Conservation (phyloP, 2,329 filamentous ascomycete genomes). For the Apiospora sp. region DNA sequence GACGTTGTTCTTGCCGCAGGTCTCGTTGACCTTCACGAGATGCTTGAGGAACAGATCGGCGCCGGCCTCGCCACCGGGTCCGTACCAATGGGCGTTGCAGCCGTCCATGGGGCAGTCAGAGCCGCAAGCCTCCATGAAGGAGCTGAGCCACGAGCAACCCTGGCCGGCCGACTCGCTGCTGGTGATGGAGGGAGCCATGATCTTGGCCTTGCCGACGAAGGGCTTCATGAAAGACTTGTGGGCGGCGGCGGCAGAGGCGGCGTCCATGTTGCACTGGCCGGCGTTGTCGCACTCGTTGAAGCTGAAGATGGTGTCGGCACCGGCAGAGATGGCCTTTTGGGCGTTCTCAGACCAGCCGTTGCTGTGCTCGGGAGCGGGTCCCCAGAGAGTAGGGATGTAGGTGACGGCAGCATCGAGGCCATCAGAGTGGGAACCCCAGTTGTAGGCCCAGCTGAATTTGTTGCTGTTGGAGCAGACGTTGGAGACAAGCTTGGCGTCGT, state of each 20-base stretch:
- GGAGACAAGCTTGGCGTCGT: constrained; percentile 40
- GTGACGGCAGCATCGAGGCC: constrained; percentile 53
- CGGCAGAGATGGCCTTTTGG: constrained; percentile 58
- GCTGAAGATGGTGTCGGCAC: constrained; percentile 65
- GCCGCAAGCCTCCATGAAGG: constrained; percentile 61
- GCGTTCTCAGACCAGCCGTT: constrained; percentile 59
- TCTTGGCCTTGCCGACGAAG: constrained; percentile 59
- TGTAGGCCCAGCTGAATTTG: constrained; percentile 43
- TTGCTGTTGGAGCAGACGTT: constrained; percentile 34
- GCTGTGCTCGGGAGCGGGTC: constrained; percentile 52
- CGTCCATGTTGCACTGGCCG: constrained; percentile 65
- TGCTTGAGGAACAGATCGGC: constrained; percentile 62
- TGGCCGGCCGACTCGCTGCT: constrained; percentile 60
- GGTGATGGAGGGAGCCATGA: constrained; percentile 68
- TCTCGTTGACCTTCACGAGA: constrained; percentile 54
- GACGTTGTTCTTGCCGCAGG: constrained; percentile 59
- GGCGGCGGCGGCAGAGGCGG: constrained; percentile 57
- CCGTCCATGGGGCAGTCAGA: constrained; percentile 64
- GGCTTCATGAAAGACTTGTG: constrained; percentile 65
- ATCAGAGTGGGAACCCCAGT: constrained; percentile 40
- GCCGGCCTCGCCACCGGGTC: constrained; percentile 49
- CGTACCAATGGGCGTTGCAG: constrained; percentile 72
- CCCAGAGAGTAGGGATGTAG: constrained; percentile 76
- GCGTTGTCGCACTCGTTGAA: constrained; percentile 77
- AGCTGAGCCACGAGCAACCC: constrained; percentile 64